Evolutionary conservation across 108 stramenopile species (phyloP).

Genomic region (Skeletonema tropicum): DNA sequence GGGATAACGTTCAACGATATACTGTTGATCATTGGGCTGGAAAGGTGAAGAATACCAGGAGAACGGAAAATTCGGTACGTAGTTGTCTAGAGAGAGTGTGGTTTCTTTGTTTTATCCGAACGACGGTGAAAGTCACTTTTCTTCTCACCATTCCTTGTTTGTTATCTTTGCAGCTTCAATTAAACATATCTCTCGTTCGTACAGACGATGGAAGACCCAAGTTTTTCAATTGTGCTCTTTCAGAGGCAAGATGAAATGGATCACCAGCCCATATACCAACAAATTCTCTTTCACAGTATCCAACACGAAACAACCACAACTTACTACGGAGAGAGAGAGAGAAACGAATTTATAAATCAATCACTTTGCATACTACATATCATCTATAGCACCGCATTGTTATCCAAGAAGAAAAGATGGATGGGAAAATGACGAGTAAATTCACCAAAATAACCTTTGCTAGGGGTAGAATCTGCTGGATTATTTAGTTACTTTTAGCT

Average conservation of each 20-base stretch:
- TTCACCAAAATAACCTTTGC: no score
- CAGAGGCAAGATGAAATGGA: slow-evolving; percentile 17
- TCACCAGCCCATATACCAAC: background rate
- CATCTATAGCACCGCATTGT: no score
- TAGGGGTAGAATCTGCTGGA: no score
- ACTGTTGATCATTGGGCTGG: slow-evolving; percentile 67
- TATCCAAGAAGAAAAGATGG: background rate
- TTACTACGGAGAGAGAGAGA: background rate
- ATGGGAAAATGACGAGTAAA: background rate
- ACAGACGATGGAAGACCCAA: slow-evolving; percentile 68
- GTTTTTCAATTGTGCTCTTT: slow-evolving; percentile 81
- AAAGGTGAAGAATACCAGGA: slow-evolving; percentile 53
- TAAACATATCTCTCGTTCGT: slow-evolving; percentile 80
- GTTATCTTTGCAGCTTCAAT: slow-evolving; percentile 50
- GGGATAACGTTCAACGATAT: slow-evolving; percentile 7
- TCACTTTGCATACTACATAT: background rate
- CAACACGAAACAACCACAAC: no score
- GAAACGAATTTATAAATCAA: background rate
- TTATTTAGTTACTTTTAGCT: background rate
- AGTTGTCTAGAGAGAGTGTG: background rate
- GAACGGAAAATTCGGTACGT: slow-evolving; percentile 51
- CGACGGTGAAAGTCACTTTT: background rate
- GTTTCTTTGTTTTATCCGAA: slow-evolving; percentile 2
- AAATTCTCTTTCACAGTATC: background rate
- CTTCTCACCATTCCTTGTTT: background rate